phyloP scores from a whole-genome alignment of 179 eudicot species.

The Carnegiea gigantea region DNA sequence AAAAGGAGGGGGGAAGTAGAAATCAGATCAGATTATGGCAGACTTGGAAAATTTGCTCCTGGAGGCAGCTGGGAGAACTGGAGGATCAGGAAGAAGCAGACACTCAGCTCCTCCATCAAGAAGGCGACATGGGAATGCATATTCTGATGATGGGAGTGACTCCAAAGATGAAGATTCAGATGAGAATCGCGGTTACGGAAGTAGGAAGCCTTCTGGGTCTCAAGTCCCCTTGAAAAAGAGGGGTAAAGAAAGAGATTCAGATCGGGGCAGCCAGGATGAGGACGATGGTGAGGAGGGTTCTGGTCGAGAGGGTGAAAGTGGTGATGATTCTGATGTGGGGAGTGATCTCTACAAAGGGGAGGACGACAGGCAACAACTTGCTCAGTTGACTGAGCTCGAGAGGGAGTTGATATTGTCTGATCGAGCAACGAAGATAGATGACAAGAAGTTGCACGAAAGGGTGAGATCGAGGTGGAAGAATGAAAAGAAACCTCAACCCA shows the following conservation, averaged over 20 bases:
- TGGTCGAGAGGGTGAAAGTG: conserved; percentile 62
- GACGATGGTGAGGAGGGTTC: conserved; percentile 51
- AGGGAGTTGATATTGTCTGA: conserved; percentile 80
- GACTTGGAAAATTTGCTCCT: conserved; percentile 88
- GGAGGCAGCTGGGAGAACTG: conserved; percentile 94
- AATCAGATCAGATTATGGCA: conserved; percentile 44
- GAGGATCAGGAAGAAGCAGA: conserved; percentile 62
- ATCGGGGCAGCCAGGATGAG: conserved; percentile 64
- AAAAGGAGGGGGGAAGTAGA: not conserved
- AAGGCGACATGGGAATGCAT: conserved; percentile 60
- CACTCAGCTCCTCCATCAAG: conserved; percentile 62
- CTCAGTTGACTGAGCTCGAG: conserved; percentile 76
- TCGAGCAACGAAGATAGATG: conserved; percentile 62
- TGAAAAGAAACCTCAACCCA: conserved; percentile 56
- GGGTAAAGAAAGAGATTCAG: conserved; percentile 71
- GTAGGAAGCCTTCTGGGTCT: conserved; percentile 70
- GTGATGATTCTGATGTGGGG: conserved; percentile 73
- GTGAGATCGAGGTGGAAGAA: conserved; percentile 62
- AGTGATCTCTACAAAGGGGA: conserved; percentile 88
- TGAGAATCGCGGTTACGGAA: conserved; percentile 64
- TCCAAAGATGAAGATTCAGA: conserved; percentile 91
- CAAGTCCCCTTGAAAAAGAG: conserved; percentile 90
- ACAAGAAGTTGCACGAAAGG: conserved; percentile 63
- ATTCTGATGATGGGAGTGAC: conserved; percentile 91
- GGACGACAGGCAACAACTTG: conserved; percentile 72